A percentile compares a stretch with the other conserved stretches of the same genome.
phyloP scores from a whole-genome alignment of 2,329 filamentous ascomycete species.

The Periconia sp. region DNA sequence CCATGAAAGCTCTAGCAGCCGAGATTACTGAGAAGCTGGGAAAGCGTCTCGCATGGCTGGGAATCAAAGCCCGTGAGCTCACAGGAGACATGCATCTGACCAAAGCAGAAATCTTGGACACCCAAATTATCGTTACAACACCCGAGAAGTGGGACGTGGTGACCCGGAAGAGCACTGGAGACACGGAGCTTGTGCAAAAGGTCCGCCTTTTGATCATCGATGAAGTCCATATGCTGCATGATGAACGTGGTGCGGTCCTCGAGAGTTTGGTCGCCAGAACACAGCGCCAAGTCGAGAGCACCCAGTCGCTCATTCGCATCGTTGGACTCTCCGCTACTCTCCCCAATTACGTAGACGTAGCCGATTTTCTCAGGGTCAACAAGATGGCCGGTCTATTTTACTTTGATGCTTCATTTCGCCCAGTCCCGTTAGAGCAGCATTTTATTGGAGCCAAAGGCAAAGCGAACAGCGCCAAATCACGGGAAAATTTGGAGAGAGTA shows the following conservation, averaged over 20 bases:
- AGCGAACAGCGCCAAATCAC: constrained; percentile 73
- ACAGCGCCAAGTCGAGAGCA: constrained; percentile 95
- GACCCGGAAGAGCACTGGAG: constrained; percentile 93
- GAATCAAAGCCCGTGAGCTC: constrained; percentile 86
- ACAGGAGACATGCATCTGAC: constrained; percentile 99
- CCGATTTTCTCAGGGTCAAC: constrained; percentile 96
- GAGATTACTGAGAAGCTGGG: constrained; percentile 95
- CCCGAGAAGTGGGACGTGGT: constrained; percentile 99
- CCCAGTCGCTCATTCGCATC: constrained; percentile 94
- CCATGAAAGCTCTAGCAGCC: constrained; percentile 97
- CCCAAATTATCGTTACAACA: constrained; percentile 97
- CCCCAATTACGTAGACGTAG: constrained; percentile 94
- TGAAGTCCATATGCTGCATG: constrained; percentile 99
- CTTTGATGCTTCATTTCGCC: constrained; percentile 93
- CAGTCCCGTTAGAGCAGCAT: constrained; percentile 94
- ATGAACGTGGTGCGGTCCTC: constrained; percentile 92
- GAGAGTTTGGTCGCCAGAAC: constrained; percentile 95
- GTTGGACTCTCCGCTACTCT: constrained; percentile 93
- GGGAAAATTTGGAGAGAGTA: constrained; percentile 84
- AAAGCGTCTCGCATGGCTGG: constrained; percentile 89
- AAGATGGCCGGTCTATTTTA: constrained; percentile 91
- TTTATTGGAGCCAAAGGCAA: constrained; percentile 97
- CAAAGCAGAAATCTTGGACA: constrained; percentile 92
- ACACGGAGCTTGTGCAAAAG: constrained; percentile 97
- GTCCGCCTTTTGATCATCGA: constrained; percentile 95